phyloP scores from a whole-genome alignment of 768 basidiomycete species.

The Termitomyces eurrhizus region DNA sequence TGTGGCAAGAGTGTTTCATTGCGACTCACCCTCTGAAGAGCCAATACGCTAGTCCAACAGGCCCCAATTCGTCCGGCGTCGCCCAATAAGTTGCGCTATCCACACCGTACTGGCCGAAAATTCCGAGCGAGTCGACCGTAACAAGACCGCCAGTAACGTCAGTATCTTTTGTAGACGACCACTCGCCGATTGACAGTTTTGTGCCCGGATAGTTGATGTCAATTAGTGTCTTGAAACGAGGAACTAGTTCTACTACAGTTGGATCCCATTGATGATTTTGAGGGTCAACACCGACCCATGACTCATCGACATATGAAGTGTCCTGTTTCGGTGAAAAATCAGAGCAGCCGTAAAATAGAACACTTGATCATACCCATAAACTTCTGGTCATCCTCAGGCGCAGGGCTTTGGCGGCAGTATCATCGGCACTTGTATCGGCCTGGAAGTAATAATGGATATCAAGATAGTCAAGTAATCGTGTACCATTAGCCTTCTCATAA shows the following conservation, averaged over 20 bases:
- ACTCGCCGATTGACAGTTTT: constrained; percentile 51
- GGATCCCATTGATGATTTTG: constrained; percentile 48
- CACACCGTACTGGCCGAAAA: constrained; percentile 45
- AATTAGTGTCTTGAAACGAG: constrained; percentile 48
- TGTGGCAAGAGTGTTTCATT: background rate
- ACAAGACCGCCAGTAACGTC: constrained; percentile 53
- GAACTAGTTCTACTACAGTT: constrained; percentile 39
- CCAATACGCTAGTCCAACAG: constrained; percentile 54
- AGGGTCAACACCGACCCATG: constrained; percentile 41
- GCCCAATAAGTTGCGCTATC: constrained; percentile 55
- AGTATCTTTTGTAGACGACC: constrained; percentile 42
- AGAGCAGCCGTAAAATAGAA: background rate
- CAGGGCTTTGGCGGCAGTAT: constrained; percentile 46
- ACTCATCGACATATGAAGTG: constrained; percentile 48
- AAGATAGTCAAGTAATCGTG: constrained; percentile 49
- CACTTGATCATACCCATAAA: constrained; percentile 36
- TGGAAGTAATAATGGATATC: constrained; percentile 57
- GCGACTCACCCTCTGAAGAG: constrained; percentile 45
- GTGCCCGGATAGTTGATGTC: constrained; percentile 49
- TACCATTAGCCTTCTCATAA: constrained; percentile 28
- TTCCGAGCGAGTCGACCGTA: constrained; percentile 47
- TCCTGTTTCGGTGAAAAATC: constrained; percentile 26
- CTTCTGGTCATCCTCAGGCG: constrained; percentile 47
- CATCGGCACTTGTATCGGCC: constrained; percentile 49
- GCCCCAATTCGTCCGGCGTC: constrained; percentile 41